Base-by-base conservation (phyloP, 2,329 filamentous ascomycete genomes). In the Trichocomaceae sp. region DNA sequence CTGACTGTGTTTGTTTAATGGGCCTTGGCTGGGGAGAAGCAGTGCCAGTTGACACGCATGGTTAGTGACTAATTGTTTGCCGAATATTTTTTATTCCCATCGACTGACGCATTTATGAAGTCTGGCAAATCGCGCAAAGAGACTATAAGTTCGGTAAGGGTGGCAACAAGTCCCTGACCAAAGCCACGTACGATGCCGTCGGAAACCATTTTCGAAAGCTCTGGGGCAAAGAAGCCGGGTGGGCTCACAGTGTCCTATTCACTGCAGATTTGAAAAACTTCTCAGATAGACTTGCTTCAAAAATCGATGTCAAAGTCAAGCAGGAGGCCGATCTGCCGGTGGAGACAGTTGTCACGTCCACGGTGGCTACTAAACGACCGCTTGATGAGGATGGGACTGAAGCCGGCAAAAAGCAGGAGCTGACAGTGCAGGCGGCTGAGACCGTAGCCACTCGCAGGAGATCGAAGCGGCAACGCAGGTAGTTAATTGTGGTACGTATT, bases 231-330 rank as follows among this genome's bases (percentile, higher is more conserved):
- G 88, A 97, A 64, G 93, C 93, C 1, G 93, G 93, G 1, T 99
- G 95, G 95, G 93, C 95, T 9, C 93, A 99, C 73, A 95, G 89
- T 2, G 93, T 99, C 8, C 77, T 99, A 12, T 99, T 99, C 66
- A 95, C 93, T 0, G 95, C 93, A 0, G 91, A 99, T 66, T 71
- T 99, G 55, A 87, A 83, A 65, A 83, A 88, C 0, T 97, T 97
- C 65, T 86, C 90, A 0, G 86, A 88, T 60, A 79, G 76, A 60
- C 67, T 83, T n/a, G 68, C 66, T 60, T 67, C 69, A 33, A 67
- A 71, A 62, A 61, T 64, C 5, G 63, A 73, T 33, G 61, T 72
- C 33, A 62, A 69, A 9, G 63, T 66, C 19, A 66, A 69, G 52
- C 62, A 64, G 50, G 60, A 67, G 47, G 60, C 66, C 22, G 61